A percentile compares a stretch with the other conserved stretches of the same genome.
phyloP scores from a whole-genome alignment of 495 filamentous ascomycete genomes.

The Recurvomyces mirabilis region DNA sequence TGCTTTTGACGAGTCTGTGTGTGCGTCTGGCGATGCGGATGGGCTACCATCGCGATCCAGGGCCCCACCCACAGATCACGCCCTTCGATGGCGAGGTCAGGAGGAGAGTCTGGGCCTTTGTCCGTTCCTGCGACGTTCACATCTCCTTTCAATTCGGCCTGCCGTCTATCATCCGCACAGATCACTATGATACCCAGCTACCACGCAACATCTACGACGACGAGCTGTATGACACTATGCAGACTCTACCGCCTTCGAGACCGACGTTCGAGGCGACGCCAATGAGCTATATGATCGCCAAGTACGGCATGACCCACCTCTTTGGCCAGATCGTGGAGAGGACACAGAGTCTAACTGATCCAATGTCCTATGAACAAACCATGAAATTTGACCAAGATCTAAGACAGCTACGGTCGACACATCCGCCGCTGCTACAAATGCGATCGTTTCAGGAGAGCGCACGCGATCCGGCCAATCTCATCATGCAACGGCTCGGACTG shows the following conservation, averaged over 20 bases:
- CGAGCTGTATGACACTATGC: conserved; percentile 72
- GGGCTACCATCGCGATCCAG: conserved; percentile 90
- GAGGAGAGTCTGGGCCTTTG: conserved; percentile 74
- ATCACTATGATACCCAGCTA: conserved; percentile 74
- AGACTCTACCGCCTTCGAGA: conserved; percentile 62
- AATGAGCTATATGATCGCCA: conserved; percentile 77
- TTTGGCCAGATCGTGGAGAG: conserved; percentile 52
- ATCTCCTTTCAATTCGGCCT: conserved; percentile 88
- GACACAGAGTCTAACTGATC: conserved; percentile 36
- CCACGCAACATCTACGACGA: conserved; percentile 90
- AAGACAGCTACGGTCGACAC: conserved; percentile 50
- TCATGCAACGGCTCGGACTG: conserved; percentile 71
- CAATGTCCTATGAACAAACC: conserved; percentile 64
- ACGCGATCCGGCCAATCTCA: conserved; percentile 60
- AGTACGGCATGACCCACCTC: conserved; percentile 52
- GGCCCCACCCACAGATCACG: conserved; percentile 67
- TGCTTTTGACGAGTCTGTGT: conserved; percentile 71
- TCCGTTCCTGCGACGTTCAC: conserved; percentile 68
- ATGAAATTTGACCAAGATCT: conserved; percentile 63
- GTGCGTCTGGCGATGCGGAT: conserved; percentile 82
- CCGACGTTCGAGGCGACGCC: conserved; percentile 70
- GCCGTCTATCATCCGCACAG: conserved; percentile 73
- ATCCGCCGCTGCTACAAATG: conserved; percentile 61
- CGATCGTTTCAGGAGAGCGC: conserved; percentile 60
- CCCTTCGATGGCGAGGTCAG: conserved; percentile 90